Evolutionary conservation across 179 eudicot species (phyloP).

Genomic region (Drosera spatulata): DNA sequence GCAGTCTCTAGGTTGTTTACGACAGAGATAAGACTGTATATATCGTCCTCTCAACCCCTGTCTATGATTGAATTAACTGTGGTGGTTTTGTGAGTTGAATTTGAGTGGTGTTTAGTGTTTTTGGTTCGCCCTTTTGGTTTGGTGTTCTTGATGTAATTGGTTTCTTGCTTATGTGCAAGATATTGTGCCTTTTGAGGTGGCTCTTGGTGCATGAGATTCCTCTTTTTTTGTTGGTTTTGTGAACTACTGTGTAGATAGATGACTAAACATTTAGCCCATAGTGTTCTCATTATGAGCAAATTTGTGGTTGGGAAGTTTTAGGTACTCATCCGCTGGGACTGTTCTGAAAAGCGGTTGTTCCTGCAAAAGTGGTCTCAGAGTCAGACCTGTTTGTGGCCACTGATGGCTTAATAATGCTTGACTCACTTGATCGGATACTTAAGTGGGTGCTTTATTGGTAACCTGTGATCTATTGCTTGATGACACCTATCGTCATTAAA

Average conservation of each 20-base stretch:
- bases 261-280: slow-evolving; percentile 7
- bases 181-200: neutral
- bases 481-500: no score
- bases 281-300: slow-evolving; percentile 13
- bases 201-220: slow-evolving; percentile 5
- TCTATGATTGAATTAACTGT: neutral
- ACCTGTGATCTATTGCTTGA: no score
- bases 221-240: neutral
- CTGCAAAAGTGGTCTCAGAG: no score
- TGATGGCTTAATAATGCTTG: no score
- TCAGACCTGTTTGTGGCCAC: no score
- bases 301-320: slow-evolving; percentile 14
- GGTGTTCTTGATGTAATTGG: slow-evolving; percentile 1
- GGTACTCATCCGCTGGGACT: slow-evolving; percentile 5
- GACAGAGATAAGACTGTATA: neutral
- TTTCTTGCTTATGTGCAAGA: slow-evolving; percentile 2
- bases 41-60: neutral
- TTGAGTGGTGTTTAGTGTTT: neutral
- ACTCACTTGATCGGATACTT: no score
- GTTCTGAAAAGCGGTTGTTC: slow-evolving; percentile 11
- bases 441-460: no score
- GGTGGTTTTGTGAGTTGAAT: slow-evolving; percentile 6
- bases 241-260: neutral
- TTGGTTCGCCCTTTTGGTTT: neutral
- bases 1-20: neutral